Evolutionary conservation across 352 stramenopile species (phyloP).

Genomic region (Phytophthora pseudosyringae): DNA sequence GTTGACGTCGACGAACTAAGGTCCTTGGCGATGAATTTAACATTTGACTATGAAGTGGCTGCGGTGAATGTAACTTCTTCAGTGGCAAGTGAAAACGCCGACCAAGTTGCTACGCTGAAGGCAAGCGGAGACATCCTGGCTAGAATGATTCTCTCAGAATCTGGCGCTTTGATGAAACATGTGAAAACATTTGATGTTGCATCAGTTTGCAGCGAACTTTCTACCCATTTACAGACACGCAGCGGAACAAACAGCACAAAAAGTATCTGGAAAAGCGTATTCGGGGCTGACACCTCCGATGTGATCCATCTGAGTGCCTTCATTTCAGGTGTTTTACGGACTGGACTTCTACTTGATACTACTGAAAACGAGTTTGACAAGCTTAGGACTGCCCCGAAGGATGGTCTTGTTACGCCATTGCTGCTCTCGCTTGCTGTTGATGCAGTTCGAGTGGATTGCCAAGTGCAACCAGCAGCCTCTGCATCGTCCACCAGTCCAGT

Average conservation of each 20-base stretch:
- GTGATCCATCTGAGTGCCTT: slow-evolving; percentile 55
- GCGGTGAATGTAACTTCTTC: neutral
- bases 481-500: neutral
- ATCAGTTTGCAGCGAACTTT: slow-evolving; percentile 40
- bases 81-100: neutral
- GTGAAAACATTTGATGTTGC: slow-evolving; percentile 44
- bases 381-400: slow-evolving; percentile 9
- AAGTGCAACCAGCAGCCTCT: neutral
- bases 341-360: slow-evolving; percentile 38
- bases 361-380: neutral
- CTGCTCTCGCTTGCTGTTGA: slow-evolving; percentile 54
- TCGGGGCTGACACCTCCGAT: slow-evolving; percentile 40
- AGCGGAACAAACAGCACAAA: slow-evolving; percentile 37
- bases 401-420: slow-evolving; percentile 43
- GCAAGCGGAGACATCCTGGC: slow-evolving; percentile 44
- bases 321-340: slow-evolving; percentile 42
- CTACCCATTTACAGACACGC: slow-evolving; percentile 40
- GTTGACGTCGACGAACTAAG: slow-evolving; percentile 42
- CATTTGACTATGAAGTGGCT: slow-evolving; percentile 43
- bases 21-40: slow-evolving; percentile 47
- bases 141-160: slow-evolving; percentile 34
- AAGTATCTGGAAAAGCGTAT: slow-evolving; percentile 57
- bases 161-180: slow-evolving; percentile 27
- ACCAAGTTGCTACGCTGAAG: slow-evolving; percentile 7
- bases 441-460: slow-evolving; percentile 42